phyloP scores from a whole-genome alignment of 805 yeast species.

The Saturnispora serradocipensis region DNA sequence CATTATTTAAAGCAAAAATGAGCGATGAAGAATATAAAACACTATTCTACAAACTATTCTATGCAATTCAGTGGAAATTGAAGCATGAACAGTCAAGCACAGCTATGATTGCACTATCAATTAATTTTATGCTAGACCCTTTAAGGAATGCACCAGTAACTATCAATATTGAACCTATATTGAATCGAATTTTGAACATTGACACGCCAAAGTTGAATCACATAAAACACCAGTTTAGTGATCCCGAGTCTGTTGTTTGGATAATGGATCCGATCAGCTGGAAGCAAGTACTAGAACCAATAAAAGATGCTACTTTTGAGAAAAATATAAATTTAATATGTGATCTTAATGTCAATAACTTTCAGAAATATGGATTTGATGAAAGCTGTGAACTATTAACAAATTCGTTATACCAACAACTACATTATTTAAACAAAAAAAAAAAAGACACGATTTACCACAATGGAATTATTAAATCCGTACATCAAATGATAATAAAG shows the following conservation, averaged over 20 bases:
- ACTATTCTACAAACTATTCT: constrained; percentile 9
- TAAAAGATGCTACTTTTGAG: background rate
- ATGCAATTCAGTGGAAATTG: constrained; percentile 9
- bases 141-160: background rate
- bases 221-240: background rate
- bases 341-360: background rate
- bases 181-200: background rate
- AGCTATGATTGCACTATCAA: background rate
- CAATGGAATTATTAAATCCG: background rate
- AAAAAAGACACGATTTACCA: background rate
- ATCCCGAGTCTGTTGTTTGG: background rate
- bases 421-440: constrained; percentile 3
- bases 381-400: constrained; percentile 1
- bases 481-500: background rate
- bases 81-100: background rate
- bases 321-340: background rate
- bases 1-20: constrained; percentile 13
- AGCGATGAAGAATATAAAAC: constrained; percentile 3
- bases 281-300: constrained; percentile 1
- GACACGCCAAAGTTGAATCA: background rate
- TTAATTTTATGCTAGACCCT: constrained; percentile 2
- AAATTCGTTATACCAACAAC: constrained; percentile 4
- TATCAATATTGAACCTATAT: background rate
- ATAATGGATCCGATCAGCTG: background rate
- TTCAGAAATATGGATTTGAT: background rate